Evolutionary conservation across 2,329 filamentous ascomycete species (phyloP).

Genomic region (Paraphoma chrysanthemicola): DNA sequence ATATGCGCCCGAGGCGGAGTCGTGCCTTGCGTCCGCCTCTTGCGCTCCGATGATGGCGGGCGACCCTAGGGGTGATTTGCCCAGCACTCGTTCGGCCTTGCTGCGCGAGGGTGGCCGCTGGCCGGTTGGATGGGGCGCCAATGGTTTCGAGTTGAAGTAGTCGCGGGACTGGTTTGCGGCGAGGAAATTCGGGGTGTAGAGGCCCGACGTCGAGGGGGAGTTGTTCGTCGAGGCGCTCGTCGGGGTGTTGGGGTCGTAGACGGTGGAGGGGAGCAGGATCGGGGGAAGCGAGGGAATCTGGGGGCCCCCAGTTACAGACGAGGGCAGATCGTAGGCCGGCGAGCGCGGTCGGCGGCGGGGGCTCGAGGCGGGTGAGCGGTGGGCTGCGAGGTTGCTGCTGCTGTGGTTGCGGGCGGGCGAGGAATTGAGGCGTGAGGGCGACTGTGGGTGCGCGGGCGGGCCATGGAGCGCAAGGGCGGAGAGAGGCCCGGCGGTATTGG

Average conservation of each 20-base stretch:
- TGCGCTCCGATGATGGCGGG: constrained; percentile 40
- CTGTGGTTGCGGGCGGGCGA: constrained; percentile 23
- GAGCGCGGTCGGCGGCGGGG: constrained; percentile 44
- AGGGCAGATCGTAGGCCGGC: constrained; percentile 37
- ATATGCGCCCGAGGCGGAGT: constrained; percentile 20
- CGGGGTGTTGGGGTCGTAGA: constrained; percentile 47
- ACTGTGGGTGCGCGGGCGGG: constrained; percentile 41
- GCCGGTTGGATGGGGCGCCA: constrained; percentile 13
- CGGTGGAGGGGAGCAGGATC: constrained; percentile 41
- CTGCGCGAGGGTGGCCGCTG: constrained; percentile 40
- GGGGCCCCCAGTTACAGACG: constrained; percentile 41
- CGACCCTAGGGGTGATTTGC: constrained; percentile 43
- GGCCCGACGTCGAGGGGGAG: constrained; percentile 44
- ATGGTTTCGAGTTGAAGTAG: constrained; percentile 48
- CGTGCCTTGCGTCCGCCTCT: constrained; percentile 42
- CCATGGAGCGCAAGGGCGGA: constrained; percentile 46
- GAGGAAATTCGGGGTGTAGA: constrained; percentile 42
- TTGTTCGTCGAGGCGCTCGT: constrained; percentile 34
- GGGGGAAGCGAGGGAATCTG: constrained; percentile 40
- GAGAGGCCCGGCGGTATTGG: constrained; percentile 2
- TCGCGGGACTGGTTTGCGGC: constrained; percentile 36
- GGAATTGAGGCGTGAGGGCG: constrained; percentile 36
- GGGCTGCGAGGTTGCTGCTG: constrained; percentile 6
- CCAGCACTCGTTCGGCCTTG: constrained; percentile 37
- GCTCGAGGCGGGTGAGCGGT: constrained; percentile 48